Percentiles rank a stretch among this genome's conserved stretches.
Evolutionary conservation across 1,139 yeast genomes (phyloP).

Genomic region (Casaregolazyma suthepensis): DNA sequence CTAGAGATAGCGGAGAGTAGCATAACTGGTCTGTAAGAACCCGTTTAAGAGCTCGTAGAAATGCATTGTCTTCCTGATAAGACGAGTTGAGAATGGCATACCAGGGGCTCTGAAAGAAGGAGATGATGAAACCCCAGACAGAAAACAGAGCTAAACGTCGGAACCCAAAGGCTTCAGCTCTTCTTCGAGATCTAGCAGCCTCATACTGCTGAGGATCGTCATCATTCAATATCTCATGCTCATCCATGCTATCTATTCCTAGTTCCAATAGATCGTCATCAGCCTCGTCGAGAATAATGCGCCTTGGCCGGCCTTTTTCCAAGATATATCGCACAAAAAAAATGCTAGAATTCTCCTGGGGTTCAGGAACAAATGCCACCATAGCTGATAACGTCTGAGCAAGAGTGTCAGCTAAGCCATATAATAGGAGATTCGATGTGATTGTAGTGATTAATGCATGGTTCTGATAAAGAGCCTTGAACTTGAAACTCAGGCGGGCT

Average conservation of each 20-base stretch:
- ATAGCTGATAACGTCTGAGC: constrained; percentile 62
- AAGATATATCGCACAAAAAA: constrained; percentile 29
- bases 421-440: constrained; percentile 73
- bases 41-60: constrained; percentile 76
- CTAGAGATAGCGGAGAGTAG: constrained; percentile 80
- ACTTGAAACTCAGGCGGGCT: constrained; percentile 31
- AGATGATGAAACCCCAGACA: constrained; percentile 79
- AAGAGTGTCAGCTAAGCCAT: constrained; percentile 82
- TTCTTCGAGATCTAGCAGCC: constrained; percentile 1
- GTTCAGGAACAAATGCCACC: constrained; percentile 25
- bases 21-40: constrained; percentile 86
- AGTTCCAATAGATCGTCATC: constrained; percentile 32
- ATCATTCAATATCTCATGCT: constrained; percentile 23
- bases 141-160: constrained; percentile 73
- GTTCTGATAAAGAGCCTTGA: constrained; percentile 50
- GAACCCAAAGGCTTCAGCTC: constrained; percentile 46
- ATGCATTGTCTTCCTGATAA: constrained; percentile 67
- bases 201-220: constrained; percentile 6
- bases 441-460: constrained; percentile 72
- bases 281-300: constrained; percentile 29
- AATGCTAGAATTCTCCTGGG: constrained; percentile 18
- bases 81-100: constrained; percentile 71
- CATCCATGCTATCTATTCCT: constrained; percentile 32
- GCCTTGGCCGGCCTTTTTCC: constrained; percentile 34
- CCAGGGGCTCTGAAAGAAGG: constrained; percentile 87